Evolutionary conservation across 345 rosid species (phyloP), one percentile per base, ranked within the genome.

Genomic region (Eucalyptus tenuipes): DNA sequence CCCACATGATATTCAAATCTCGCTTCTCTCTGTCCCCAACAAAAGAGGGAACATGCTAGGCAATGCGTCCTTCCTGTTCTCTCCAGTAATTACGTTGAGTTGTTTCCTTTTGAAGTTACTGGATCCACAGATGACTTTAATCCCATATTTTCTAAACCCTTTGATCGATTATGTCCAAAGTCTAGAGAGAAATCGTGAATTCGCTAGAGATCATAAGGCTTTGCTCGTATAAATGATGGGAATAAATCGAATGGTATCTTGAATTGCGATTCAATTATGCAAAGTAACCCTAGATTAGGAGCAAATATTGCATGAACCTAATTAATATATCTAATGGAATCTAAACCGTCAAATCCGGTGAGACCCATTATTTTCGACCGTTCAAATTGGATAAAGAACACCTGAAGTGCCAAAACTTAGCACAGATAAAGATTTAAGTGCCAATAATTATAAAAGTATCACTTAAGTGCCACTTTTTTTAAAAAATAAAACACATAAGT

Each of bases 351-450:
- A 6, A 33, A 33, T 71, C 1, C 18, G 1, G 25, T 10, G 25
- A 71, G 44, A 68, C 20, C 20, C 66, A 25, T 27, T 27, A 59
- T 27, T 59, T 57, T 59, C 3, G 3, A n/a, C 16, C 2, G 10
- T 31, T 33, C 79, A 66, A 66, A 66, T 52, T 1, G 57, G 57
- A 52, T 52, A 18, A 52, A 17, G 8, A 18, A 52, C 57, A 7
- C 17, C 0, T 1, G 4, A 4, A 18, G 0, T 52, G 24, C 24
- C 57, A 18, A 52, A 18, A 52, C 8, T 52, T 52, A 3, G 10
- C 24, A 52, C 2, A 4, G 2, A 0, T 0, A 0, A 5, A 52
- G 4, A 7, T 52, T 52, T 52, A 52, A 52, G 24, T 52, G 5
- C 2, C 24, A 52, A 52, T 3, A 52, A 2, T 52, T 52, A 52